Evolutionary conservation across 1,139 yeast species (phyloP), one percentile per base, ranked within the genome.

Genomic region (Blastobotrys proliferans): DNA sequence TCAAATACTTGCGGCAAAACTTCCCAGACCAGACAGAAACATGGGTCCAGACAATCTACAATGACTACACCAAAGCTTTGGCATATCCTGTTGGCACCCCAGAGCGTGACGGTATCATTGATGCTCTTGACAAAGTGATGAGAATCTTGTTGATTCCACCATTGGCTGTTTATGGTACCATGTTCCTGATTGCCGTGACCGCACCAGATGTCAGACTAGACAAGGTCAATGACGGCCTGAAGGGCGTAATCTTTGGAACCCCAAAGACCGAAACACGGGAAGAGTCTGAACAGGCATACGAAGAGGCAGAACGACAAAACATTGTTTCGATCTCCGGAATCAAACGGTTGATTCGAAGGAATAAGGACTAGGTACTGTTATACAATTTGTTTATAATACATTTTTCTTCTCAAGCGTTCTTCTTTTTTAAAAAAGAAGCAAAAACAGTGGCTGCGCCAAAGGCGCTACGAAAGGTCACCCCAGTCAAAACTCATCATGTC

Each of bases 141-240:
- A 31, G 47, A 21, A 17, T 38, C 11, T 36, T 48, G 14, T 35
- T 48, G 22, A 37, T 48, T n/a, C 47, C 47, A 3, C 50, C 51
- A 3, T 34, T 48, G 28, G 33, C 39, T 6, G 22, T 46, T 9
- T 46, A 37, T 19, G 50, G 40, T 3, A 25, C 40, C 14, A 46
- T 48, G 50, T 35, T 41, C 22, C 26, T 44, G 4, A 34, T 46
- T 3, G 41, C 44, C 2, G 28, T 45, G 6, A 27, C 45, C 10
- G 43, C 30, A 27, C 34, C 32, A 4, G 41, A 47, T 21, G 27
- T 47, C 4, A 20, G 40, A 14, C 42, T 47, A 13, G 41, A 40
- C 13, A 19, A 21, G 6, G 22, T 40, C 13, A 29, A 42, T 14
- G 41, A 37, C 13, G 44, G 44, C 3, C 18, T 40, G 25, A 40